Evolutionary conservation across 345 rosid species (phyloP).

Genomic region (Triadica sebifera): DNA sequence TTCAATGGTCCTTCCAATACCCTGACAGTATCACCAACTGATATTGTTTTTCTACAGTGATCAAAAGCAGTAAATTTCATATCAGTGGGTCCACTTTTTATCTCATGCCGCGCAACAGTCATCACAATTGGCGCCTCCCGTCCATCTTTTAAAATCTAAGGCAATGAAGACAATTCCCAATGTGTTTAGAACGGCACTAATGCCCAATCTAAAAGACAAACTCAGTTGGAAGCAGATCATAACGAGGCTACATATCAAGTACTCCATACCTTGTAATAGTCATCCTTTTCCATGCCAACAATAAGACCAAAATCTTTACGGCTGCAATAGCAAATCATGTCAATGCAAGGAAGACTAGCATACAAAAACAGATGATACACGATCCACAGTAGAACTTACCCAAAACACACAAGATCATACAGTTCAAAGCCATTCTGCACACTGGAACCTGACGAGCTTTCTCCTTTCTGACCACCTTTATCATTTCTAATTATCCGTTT

Average conservation of each 20-base stretch:
- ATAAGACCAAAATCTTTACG: constrained; percentile 89
- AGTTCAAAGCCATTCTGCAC: constrained; percentile 47
- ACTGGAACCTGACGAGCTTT: constrained; percentile 51
- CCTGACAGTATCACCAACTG: constrained; percentile 68
- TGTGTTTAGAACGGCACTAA: neutral
- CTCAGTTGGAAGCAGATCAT: constrained; percentile 24
- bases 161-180: neutral
- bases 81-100: constrained; percentile 64
- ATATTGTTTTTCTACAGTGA: constrained; percentile 52
- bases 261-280: constrained; percentile 61
- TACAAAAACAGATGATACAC: constrained; percentile 1
- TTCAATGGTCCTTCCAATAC: constrained; percentile 76
- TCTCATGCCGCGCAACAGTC: constrained; percentile 45
- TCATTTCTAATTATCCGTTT: constrained; percentile 41
- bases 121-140: constrained; percentile 58
- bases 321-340: constrained; percentile 45
- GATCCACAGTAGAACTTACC: constrained; percentile 46
- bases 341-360: constrained; percentile 20
- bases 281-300: constrained; percentile 84
- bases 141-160: constrained; percentile 80
- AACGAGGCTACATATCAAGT: constrained; percentile 11
- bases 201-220: neutral
- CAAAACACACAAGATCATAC: constrained; percentile 68
- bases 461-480: constrained; percentile 68
- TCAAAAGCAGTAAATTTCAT: constrained; percentile 79